phyloP scores from a whole-genome alignment of 305 asterid species.

The Fraxinus xanthoxyloides region DNA sequence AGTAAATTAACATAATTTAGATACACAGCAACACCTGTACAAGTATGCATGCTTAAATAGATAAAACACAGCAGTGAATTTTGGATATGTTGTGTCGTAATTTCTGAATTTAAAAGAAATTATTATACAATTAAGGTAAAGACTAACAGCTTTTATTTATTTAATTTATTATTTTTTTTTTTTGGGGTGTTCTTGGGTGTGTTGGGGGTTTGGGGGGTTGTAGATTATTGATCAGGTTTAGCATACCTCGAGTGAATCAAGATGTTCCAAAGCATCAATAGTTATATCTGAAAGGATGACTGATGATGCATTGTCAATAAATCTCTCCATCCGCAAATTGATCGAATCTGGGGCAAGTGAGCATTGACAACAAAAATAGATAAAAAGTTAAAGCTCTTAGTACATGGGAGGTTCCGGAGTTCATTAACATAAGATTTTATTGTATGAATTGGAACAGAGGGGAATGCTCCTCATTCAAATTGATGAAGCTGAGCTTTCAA shows the following conservation, averaged over 20 bases:
- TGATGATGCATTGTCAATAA: constrained; percentile 56
- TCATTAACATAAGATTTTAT: not conserved
- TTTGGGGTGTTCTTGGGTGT: not conserved
- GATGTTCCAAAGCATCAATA: no score
- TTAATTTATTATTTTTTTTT: not conserved
- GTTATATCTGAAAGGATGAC: constrained; percentile 8
- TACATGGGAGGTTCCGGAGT: not conserved
- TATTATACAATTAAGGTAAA: not conserved
- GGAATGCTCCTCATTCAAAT: not conserved
- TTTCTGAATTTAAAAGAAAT: not conserved
- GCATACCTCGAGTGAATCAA: constrained; percentile 49
- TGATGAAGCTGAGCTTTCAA: not conserved
- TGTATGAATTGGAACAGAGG: not conserved
- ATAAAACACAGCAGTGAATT: not conserved
- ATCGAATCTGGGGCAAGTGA: constrained; percentile 53
- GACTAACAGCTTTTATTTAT: not conserved
- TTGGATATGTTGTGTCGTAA: not conserved
- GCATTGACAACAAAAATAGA: constrained; percentile 12
- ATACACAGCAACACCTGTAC: not conserved
- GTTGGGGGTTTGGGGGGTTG: not conserved
- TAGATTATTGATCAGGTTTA: constrained; percentile 13
- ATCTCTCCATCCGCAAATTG: constrained; percentile 56
- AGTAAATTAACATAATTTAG: not conserved
- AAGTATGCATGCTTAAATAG: not conserved
- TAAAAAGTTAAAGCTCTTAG: not conserved